phyloP scores from a whole-genome alignment of 2,329 filamentous ascomycete genomes.

The Trichoderma sp. region DNA sequence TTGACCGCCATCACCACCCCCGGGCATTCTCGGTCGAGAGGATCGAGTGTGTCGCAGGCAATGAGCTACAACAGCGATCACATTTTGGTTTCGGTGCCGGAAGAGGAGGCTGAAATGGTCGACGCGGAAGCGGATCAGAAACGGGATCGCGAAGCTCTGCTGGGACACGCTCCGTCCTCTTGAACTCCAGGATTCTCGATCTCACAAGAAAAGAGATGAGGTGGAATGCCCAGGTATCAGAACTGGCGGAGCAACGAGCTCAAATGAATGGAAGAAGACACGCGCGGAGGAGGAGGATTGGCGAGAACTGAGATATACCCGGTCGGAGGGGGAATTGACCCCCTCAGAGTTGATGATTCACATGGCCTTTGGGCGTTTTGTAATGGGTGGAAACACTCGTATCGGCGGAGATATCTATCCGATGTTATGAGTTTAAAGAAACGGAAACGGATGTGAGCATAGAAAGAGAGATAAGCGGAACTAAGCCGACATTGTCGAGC shows the following conservation, averaged over 20 bases:
- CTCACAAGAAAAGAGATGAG: background rate
- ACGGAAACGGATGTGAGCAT: slow-evolving; percentile 10
- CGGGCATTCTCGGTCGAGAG: slow-evolving; percentile 33
- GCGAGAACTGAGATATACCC: slow-evolving; percentile 18
- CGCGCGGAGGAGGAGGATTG: background rate
- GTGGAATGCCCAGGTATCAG: background rate
- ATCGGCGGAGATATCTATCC: background rate
- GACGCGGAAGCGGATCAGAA: slow-evolving; percentile 14
- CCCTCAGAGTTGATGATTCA: slow-evolving; percentile 8
- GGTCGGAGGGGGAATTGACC: slow-evolving; percentile 18
- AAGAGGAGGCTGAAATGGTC: slow-evolving; percentile 40
- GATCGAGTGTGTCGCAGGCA: slow-evolving; percentile 36
- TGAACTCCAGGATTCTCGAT: background rate
- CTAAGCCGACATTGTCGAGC: background rate
- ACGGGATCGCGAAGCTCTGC: slow-evolving; percentile 26
- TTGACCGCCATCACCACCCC: slow-evolving; percentile 17
- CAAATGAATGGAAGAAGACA: background rate
- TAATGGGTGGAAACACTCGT: background rate
- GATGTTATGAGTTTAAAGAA: slow-evolving; percentile 9
- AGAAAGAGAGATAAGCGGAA: background rate
- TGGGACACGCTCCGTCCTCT: background rate
- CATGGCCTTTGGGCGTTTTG: slow-evolving; percentile 10
- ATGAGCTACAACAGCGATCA: slow-evolving; percentile 45
- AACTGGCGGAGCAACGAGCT: background rate
- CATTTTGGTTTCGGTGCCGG: slow-evolving; percentile 44